Percentiles rank a stretch among this genome's conserved stretches.
Evolutionary conservation across 164 flowering plant species (phyloP).

Genomic region (Magnolia officinalis): DNA sequence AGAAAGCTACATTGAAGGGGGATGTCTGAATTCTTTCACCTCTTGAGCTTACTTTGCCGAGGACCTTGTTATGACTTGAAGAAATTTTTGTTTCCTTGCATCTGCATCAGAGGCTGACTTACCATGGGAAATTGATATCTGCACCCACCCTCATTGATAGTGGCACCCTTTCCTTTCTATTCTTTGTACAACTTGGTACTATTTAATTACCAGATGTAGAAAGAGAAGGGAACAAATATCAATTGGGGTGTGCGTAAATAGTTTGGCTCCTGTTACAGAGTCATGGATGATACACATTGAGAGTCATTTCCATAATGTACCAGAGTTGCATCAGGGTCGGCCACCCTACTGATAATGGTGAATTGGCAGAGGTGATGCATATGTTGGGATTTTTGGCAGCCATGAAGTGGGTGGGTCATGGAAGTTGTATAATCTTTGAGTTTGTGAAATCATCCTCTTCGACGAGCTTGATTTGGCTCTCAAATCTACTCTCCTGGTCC

Average conservation of each 20-base stretch:
- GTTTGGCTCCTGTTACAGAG: background rate
- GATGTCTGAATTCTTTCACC: no score
- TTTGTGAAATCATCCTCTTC: slow-evolving; percentile 8
- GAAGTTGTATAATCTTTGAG: slow-evolving; percentile 5
- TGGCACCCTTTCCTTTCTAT: no score
- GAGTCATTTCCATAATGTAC: background rate
- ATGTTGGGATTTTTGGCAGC: slow-evolving; percentile 5
- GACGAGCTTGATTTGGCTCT: slow-evolving; percentile 1
- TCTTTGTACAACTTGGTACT: no score
- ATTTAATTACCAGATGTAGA: no score
- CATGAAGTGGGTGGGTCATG: background rate
- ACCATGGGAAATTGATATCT: no score
- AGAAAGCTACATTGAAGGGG: no score
- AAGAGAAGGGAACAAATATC: no score
- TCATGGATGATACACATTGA: background rate
- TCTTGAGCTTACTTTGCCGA: no score
- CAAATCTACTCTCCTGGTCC: slow-evolving; percentile 6
- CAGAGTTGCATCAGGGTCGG: background rate
- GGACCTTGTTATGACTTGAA: no score
- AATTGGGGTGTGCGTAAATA: background rate
- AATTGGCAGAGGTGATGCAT: background rate
- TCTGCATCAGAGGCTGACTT: no score
- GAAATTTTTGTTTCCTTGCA: no score
- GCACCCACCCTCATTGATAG: no score
- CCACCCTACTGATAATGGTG: background rate